phyloP scores from a whole-genome alignment of 2,329 filamentous ascomycete species.

The Alternaria ethzedia region DNA sequence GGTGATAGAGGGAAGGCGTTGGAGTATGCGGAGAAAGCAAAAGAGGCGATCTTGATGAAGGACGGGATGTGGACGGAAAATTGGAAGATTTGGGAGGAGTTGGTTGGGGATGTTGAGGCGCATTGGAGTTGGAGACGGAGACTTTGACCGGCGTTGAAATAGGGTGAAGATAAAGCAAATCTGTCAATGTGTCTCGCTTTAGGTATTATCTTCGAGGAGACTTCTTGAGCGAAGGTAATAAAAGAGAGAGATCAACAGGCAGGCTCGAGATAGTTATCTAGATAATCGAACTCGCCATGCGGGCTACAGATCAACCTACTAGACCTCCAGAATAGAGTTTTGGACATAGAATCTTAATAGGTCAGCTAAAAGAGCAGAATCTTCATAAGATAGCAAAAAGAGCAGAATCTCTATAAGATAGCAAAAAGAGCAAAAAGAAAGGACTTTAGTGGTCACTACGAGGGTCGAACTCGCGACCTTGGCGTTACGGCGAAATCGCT shows the following conservation, averaged over 20 bases:
- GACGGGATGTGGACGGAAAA: conserved; percentile 45
- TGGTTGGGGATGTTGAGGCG: conserved; percentile 9
- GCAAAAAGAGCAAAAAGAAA: not conserved
- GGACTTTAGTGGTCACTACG: not conserved
- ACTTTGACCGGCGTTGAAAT: not conserved
- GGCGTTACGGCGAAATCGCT: not conserved
- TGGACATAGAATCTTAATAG: not conserved
- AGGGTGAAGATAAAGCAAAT: too few species aligned
- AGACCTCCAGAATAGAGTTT: not conserved
- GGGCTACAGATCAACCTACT: not conserved
- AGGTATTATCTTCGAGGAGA: too few species aligned
- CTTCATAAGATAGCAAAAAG: too few species aligned
- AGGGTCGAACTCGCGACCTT: not conserved
- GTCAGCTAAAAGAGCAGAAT: too few species aligned
- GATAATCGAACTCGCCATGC: too few species aligned
- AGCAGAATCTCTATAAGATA: too few species aligned
- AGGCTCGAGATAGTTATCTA: too few species aligned
- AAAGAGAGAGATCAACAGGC: not conserved
- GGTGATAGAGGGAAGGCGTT: conserved; percentile 30
- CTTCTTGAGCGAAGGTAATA: not conserved
- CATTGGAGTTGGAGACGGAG: conserved; percentile 16
- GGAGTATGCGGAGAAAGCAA: conserved; percentile 44
- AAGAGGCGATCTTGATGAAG: conserved; percentile 46
- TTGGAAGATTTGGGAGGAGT: conserved; percentile 41
- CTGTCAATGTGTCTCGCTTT: too few species aligned